phyloP scores from a whole-genome alignment of 1,284 basidiomycete genomes.

The Ganoderma multipileum region DNA sequence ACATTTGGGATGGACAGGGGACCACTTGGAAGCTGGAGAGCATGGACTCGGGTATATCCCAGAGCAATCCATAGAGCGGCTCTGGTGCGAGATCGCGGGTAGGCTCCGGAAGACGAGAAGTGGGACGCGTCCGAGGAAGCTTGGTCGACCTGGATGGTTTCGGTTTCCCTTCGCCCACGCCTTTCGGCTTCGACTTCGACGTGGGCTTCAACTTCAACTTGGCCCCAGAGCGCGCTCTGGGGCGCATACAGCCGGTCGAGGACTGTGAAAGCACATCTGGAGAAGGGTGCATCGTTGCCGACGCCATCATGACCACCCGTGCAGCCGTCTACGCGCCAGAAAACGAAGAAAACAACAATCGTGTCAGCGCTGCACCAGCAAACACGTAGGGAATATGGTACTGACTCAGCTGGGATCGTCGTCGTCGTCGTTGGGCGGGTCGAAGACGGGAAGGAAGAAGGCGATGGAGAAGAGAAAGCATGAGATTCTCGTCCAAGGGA shows the following conservation, averaged over 20 bases:
- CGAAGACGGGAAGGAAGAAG: neutral
- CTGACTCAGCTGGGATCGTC: neutral
- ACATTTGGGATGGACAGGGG: conserved; percentile 8
- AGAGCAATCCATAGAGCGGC: conserved; percentile 7
- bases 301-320: neutral
- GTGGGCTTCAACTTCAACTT: conserved; percentile 9
- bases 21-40: conserved; percentile 21
- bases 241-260: conserved; percentile 18
- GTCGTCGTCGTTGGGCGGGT: neutral
- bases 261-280: neutral
- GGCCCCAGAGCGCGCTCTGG: conserved; percentile 15
- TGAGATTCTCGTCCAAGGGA: neutral
- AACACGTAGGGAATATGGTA: neutral
- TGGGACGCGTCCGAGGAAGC: conserved; percentile 9
- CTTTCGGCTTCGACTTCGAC: conserved; percentile 20
- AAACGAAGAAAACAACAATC: neutral
- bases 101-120: neutral
- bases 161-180: neutral
- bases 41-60: conserved; percentile 27
- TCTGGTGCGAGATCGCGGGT: neutral
- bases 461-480: neutral
- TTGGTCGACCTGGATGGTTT: conserved; percentile 13
- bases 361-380: neutral
- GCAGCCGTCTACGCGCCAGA: neutral
- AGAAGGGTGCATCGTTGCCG: neutral